These are phyloP conservation scores for Cyclotella baltica DNA, from an alignment of 108 stramenopile species.

Conservation along the genomic window DNA sequence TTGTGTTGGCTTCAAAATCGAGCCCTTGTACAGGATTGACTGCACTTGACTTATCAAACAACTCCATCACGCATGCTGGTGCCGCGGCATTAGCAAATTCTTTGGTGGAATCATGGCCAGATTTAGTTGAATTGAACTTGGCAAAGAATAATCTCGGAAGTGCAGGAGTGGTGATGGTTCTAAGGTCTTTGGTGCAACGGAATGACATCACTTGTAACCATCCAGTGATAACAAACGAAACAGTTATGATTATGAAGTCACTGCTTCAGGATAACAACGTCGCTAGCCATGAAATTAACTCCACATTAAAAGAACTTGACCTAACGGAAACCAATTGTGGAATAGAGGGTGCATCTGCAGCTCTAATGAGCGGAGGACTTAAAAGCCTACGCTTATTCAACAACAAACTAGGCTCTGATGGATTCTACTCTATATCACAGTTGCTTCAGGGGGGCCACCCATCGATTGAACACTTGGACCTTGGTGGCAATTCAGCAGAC, in stretches of 20 bases:
- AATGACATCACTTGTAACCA: neutral
- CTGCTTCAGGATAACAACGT: neutral
- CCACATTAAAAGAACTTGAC: constrained; percentile 57
- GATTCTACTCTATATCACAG: constrained; percentile 55
- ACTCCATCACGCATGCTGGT: constrained; percentile 48
- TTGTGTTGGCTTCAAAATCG: constrained; percentile 29
- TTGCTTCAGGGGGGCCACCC: constrained; percentile 59
- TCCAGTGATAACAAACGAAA: neutral
- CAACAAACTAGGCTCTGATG: constrained; percentile 68
- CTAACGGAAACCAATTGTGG: constrained; percentile 66
- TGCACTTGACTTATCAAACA: constrained; percentile 60
- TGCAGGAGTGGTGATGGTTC: constrained; percentile 41
- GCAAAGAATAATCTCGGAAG: constrained; percentile 50
- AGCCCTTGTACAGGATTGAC: constrained; percentile 33
- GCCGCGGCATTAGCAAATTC: constrained; percentile 39
- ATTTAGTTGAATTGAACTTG: constrained; percentile 52
- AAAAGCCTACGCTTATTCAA: constrained; percentile 66
- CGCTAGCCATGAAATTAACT: constrained; percentile 13
- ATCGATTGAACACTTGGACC: constrained; percentile 67
- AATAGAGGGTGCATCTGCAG: constrained; percentile 55
- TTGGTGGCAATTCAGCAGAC: constrained; percentile 74
- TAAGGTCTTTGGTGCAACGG: constrained; percentile 25
- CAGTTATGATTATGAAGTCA: neutral
- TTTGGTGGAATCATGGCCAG: constrained; percentile 35
- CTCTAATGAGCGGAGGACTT: constrained; percentile 44